These are phyloP conservation scores for Phoma herbarum DNA, from an alignment of 2,329 filamentous ascomycete genomes.

Conservation along the genomic window DNA sequence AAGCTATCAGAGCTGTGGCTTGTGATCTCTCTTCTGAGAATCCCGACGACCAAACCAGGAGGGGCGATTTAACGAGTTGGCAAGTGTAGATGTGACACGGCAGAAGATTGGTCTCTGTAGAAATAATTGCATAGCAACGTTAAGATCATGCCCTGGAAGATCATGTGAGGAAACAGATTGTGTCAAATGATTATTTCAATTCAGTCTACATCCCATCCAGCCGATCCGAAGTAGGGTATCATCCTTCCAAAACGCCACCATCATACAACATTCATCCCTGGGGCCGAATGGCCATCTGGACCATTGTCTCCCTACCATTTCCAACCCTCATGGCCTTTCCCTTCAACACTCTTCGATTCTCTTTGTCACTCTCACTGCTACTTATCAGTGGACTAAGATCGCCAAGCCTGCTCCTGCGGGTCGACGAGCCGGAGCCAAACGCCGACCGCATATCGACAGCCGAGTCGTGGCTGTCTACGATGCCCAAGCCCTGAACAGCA, in stretches of 20 bases:
- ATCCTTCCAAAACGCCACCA: slow-evolving; percentile 14
- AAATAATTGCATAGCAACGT: no score
- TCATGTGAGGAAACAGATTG: background rate
- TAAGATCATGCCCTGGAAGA: background rate
- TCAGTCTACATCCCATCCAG: background rate
- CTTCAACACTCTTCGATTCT: slow-evolving; percentile 37
- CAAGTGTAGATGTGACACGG: no score
- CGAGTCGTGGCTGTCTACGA: slow-evolving; percentile 36
- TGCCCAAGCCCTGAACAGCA: slow-evolving; percentile 43
- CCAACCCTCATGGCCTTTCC: slow-evolving; percentile 36
- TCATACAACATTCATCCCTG: background rate
- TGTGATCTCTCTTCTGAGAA: no score
- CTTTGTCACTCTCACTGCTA: slow-evolving; percentile 38
- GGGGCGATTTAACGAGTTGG: no score
- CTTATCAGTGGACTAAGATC: slow-evolving; percentile 13
- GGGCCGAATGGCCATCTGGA: slow-evolving; percentile 39
- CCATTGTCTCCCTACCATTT: slow-evolving; percentile 30
- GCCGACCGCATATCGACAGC: slow-evolving; percentile 33
- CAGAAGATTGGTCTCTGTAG: no score
- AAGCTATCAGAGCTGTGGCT: no score
- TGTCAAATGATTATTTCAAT: background rate
- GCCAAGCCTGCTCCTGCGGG: slow-evolving; percentile 8
- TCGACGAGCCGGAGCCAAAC: slow-evolving; percentile 10
- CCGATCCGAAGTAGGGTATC: slow-evolving; percentile 21
- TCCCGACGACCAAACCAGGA: no score